phyloP scores from a whole-genome alignment of 495 filamentous ascomycete genomes.

The Hypoxylon perforatum region DNA sequence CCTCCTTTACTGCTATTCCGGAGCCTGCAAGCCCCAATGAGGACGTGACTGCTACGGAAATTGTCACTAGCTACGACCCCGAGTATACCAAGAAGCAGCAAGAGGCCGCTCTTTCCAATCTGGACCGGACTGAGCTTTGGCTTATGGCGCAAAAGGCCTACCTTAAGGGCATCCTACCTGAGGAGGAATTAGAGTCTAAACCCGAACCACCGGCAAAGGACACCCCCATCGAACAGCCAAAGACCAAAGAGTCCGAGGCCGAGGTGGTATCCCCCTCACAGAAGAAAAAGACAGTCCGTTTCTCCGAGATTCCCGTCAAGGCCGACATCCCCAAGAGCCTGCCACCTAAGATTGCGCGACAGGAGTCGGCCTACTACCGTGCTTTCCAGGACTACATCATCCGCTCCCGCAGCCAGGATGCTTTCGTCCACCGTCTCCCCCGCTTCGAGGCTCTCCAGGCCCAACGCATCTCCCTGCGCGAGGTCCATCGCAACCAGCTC shows the following conservation, averaged over 20 bases:
- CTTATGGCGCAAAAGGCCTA: slow-evolving; percentile 81
- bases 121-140: slow-evolving; percentile 86
- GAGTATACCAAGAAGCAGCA: slow-evolving; percentile 74
- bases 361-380: slow-evolving; percentile 90
- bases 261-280: slow-evolving; percentile 45
- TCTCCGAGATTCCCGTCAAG: slow-evolving; percentile 68
- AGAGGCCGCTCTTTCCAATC: slow-evolving; percentile 69
- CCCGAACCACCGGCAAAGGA: slow-evolving; percentile 42
- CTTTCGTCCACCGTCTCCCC: slow-evolving; percentile 82
- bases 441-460: slow-evolving; percentile 92
- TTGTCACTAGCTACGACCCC: slow-evolving; percentile 74
- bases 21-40: slow-evolving; percentile 52
- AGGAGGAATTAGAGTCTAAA: slow-evolving; percentile 45
- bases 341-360: slow-evolving; percentile 59
- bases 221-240: slow-evolving; percentile 31
- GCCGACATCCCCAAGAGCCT: slow-evolving; percentile 56
- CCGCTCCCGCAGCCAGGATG: slow-evolving; percentile 70
- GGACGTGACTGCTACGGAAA: slow-evolving; percentile 62
- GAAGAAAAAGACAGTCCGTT: slow-evolving; percentile 81
- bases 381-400: slow-evolving; percentile 80
- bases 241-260: slow-evolving; percentile 45
- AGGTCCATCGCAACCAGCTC: slow-evolving; percentile 75
- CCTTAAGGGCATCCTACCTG: slow-evolving; percentile 68
- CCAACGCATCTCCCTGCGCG: slow-evolving; percentile 72
- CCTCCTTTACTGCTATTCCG: slow-evolving; percentile 49